phyloP scores from a whole-genome alignment of 2,329 filamentous ascomycete species.

The Nannizziopsis arthrosporioides region DNA sequence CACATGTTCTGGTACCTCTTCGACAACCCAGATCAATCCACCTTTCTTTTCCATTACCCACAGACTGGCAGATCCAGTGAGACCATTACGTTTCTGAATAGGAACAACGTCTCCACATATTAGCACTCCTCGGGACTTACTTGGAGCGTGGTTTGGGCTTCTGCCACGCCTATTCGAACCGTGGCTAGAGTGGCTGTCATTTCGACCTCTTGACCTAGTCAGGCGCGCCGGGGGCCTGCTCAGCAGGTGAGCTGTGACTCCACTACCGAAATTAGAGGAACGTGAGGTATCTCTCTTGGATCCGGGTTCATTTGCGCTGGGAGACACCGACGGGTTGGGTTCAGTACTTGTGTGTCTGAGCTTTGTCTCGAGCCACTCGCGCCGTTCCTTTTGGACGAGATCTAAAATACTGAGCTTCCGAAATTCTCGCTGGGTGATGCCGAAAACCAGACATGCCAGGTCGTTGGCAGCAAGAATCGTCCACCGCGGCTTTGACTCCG shows the following conservation, averaged over 20 bases:
- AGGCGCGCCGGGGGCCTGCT: conserved; percentile 62
- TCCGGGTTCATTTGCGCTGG: conserved; percentile 25
- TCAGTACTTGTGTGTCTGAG: conserved; percentile 42
- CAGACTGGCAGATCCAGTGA: conserved; percentile 80
- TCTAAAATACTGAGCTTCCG: conserved; percentile 90
- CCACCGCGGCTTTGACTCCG: conserved; percentile 81
- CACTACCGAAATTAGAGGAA: conserved; percentile 56
- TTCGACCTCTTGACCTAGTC: conserved; percentile 34
- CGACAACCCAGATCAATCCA: conserved; percentile 91
- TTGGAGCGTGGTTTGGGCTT: conserved; percentile 54
- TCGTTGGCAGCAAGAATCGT: conserved; percentile 96
- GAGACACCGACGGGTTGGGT: conserved; percentile 41
- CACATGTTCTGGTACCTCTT: conserved; percentile 93
- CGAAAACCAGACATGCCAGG: conserved; percentile 91
- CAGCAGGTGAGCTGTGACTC: conserved; percentile 77
- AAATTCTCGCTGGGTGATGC: conserved; percentile 93
- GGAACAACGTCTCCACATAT: conserved; percentile 97
- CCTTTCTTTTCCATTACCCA: conserved; percentile 98
- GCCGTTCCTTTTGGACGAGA: conserved; percentile 78
- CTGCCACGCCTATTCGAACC: conserved; percentile 21
- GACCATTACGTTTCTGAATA: conserved; percentile 89
- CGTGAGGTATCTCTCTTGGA: conserved; percentile 29
- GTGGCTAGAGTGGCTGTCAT: conserved; percentile 31
- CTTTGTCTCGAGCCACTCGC: conserved; percentile 81
- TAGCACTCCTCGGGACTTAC: conserved; percentile 75